Evolutionary conservation across 2,329 filamentous ascomycete species (phyloP), one percentile per base, ranked within the genome.

Genomic region (Aspergillus sp.): DNA sequence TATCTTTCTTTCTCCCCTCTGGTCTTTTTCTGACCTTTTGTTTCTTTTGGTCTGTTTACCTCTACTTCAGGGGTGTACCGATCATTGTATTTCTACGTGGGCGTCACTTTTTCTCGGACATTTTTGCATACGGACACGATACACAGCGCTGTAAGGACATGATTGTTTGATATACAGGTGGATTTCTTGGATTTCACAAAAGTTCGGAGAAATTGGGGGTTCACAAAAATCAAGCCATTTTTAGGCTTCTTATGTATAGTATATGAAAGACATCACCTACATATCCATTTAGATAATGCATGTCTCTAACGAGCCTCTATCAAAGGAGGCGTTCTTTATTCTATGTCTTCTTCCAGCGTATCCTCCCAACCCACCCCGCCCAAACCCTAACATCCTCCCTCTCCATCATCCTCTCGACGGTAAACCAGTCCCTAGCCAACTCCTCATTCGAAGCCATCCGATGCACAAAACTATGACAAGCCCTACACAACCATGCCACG

Each of bases 391-490:
- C 82, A 71, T 88, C 85, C 36, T 86, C 82, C 63, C 85, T 79
- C 57, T 75, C 79, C 60, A 84, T 61, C 52, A 94, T 71, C 55
- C 77, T 66, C 46, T 91, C 86, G 5, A 93, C 79, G 0, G 81
- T 90, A 67, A 81, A 88, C 62, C 76, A 88, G 45, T 82, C 70
- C 56, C 77, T 74, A 9, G 88, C 88, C 55, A 94, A 68, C 57
- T 86, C 86, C 73, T 94, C 88, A 61, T 93, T 88, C 4, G 70
- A 74, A 32, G 80, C 83, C 60, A 89, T 79, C 35, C 80, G 72
- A 71, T 94, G 88, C 62, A 94, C 86, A 62, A 88, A 89, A 38
- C 77, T 80, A 71, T 94, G 88, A 59, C 88, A 94, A 2, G 87
- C 85, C 43, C 87, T 75, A 66, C 88, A 94, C 54, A 94, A 67